phyloP scores from a whole-genome alignment of 2,329 filamentous ascomycete species.

The Alternaria gansuensis region DNA sequence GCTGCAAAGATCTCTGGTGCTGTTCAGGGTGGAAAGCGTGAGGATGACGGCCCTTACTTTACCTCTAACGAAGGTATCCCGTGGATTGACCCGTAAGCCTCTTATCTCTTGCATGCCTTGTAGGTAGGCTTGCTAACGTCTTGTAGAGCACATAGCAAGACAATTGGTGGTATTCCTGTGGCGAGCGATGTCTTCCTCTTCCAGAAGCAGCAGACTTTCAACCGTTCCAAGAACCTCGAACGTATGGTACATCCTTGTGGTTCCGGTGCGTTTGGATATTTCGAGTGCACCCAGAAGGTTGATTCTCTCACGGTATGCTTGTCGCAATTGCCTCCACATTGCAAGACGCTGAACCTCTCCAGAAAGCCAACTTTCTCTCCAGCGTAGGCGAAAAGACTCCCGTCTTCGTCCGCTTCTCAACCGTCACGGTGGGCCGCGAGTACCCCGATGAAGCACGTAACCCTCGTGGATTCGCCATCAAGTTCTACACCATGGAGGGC shows the following conservation, averaged over 20 bases:
- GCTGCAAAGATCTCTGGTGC: conserved; percentile 62
- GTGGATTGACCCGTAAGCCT: conserved; percentile 57
- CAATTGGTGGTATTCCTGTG: conserved; percentile 61
- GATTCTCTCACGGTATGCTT: conserved; percentile 41
- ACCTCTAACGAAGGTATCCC: conserved; percentile 65
- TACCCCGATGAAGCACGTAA: conserved; percentile 59
- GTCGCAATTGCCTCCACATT: not conserved
- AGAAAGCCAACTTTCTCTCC: conserved; percentile 56
- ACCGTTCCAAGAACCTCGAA: conserved; percentile 63
- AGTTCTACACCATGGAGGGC: conserved; percentile 60
- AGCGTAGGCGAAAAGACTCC: conserved; percentile 55
- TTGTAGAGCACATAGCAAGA: conserved; percentile 60
- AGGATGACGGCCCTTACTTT: conserved; percentile 62
- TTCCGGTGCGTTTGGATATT: conserved; percentile 59
- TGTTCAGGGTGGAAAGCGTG: conserved; percentile 57
- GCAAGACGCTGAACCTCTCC: not conserved
- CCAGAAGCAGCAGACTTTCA: conserved; percentile 66
- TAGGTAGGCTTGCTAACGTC: not conserved
- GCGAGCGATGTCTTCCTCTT: conserved; percentile 62
- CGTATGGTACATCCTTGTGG: conserved; percentile 56
- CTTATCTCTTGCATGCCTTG: not conserved
- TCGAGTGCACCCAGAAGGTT: conserved; percentile 56
- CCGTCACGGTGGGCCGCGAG: conserved; percentile 56
- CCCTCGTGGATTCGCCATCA: conserved; percentile 60
- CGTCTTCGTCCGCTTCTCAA: conserved; percentile 58